Base-by-base conservation (phyloP, 768 basidiomycete genomes). In the Hygrophoropsis aurantiaca region DNA sequence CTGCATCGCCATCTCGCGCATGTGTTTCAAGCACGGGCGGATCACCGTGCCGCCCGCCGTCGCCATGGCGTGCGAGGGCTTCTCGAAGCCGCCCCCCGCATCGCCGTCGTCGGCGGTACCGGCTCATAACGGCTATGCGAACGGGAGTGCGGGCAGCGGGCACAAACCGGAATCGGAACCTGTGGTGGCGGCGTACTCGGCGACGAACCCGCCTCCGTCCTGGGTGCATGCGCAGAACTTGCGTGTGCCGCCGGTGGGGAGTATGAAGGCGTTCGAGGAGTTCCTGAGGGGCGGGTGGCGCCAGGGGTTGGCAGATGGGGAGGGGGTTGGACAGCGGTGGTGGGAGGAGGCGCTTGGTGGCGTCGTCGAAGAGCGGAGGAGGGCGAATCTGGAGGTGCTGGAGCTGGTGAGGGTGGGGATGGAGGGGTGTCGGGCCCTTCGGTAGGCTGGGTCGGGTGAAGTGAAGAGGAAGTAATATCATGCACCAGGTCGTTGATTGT, bases 1-100 rank as follows among this genome's bases (percentile, higher is more conserved):
- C 61, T 85, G 85, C 49, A 59, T 89, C 50, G 71, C 77, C 40
- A 66, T 90, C 46, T 81, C 81, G 21, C 80, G 79, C 44, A 47
- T 79, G 19, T 87, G 84, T 58, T 87, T 81, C 74, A 90, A 90
- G 61, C 58, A 75, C 19, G 82, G 81, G 0, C 77, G 87, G 1
- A 83, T 90, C 50, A 89, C 85, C 16, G 74, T 88, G 44, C 87
- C 87, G 2, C 88, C 88, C 11, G 72, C 73, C 3, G 48, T 90
- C 50, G 76, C 77, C 10, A 62, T 88, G 26, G 84, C 80, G 1
- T 53, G 69, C 1, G 81, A 84, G 49, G 88, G 88, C 0, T 80
- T 84, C 53, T 58, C 59, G 34, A 55, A 58, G 19, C 62, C 68
- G 4, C 56, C 52, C 4, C n/a, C 33, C 9, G n/a, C n/a, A n/a